Evolutionary conservation across 2,329 filamentous ascomycete genomes (phyloP), one percentile per base, ranked within the genome.

Genomic region (Pseudogymnoascus destructans): DNA sequence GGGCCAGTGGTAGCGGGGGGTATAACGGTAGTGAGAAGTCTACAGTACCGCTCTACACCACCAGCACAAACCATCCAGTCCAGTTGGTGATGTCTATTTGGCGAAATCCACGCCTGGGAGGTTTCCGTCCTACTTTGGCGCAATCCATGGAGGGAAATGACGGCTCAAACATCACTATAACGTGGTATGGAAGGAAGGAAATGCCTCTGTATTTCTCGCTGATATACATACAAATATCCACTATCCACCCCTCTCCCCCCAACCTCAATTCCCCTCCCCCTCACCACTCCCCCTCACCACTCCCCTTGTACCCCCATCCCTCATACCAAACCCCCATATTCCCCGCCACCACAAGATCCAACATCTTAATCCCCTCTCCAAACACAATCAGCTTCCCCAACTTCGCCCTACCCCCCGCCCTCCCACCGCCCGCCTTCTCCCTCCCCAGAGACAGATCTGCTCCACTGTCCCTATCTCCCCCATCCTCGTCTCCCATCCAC

Each of bases 311-410:
- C 5, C 30, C 86, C 80, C 90, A 96, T 3, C 87, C 83, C 65
- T 84, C 84, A 91, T 92, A 97, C 89, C 91, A 98, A 13, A 97
- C 75, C 1, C 87, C 89, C 73, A 98, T 81, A 68, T 95, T 96
- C 9, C 90, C 87, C 3, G 92, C 89, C 17, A 98, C 89, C 0
- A 95, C 76, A 60, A 98, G 71, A 75, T 98, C 93, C 66, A 97
- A 72, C 92, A 98, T 97, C 75, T 95, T 95, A 63, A 95, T 73
- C 0, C 93, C 93, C 66, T 95, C 91, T 59, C 92, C 84, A 65
- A 90, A 82, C 35, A 98, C 79, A 57, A 97, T 89, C 57, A 98
- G 74, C 72, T 97, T 98, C 0, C 92, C 93, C 65, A 98, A 74
- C 74, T 98, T 98, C 3, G 89, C 91, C 66, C 88, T 82, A 70